phyloP scores from a whole-genome alignment of 441 rosid species.

The Populus tomentosa region DNA sequence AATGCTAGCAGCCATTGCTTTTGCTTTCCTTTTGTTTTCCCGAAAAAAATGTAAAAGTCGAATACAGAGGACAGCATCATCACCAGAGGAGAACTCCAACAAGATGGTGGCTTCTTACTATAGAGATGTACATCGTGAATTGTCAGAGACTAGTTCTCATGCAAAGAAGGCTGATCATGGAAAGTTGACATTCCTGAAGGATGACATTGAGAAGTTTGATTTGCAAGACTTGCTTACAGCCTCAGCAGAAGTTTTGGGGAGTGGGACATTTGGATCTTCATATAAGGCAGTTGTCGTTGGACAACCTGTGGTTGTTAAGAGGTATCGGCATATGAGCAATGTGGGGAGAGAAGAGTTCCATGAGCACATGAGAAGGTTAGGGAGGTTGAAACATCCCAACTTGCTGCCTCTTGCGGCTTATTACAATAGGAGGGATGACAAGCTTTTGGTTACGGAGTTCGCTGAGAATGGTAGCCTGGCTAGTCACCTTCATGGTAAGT shows the following conservation, averaged over 20 bases:
- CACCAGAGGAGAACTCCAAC: slow-evolving; percentile 15
- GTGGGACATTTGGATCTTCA: slow-evolving; percentile 94
- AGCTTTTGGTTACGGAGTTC: slow-evolving; percentile 70
- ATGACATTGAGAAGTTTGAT: slow-evolving; percentile 57
- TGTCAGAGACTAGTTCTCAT: not conserved
- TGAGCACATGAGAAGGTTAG: slow-evolving; percentile 77
- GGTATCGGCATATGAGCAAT: slow-evolving; percentile 78
- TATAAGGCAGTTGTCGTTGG: slow-evolving; percentile 65
- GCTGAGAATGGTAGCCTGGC: slow-evolving; percentile 77
- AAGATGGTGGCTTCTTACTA: slow-evolving; percentile 5
- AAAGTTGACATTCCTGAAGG: slow-evolving; percentile 51
- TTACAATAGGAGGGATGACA: slow-evolving; percentile 88
- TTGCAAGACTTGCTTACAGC: slow-evolving; percentile 76
- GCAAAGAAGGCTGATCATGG: slow-evolving; percentile 35
- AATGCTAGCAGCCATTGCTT: slow-evolving; percentile 13
- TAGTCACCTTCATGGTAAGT: slow-evolving; percentile 72
- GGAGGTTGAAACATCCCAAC: slow-evolving; percentile 70
- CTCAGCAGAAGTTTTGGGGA: slow-evolving; percentile 89
- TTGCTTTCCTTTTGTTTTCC: slow-evolving; percentile 13
- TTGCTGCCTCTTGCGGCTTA: slow-evolving; percentile 66
- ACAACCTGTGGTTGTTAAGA: slow-evolving; percentile 66
- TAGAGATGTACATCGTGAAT: not conserved
- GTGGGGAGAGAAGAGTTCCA: slow-evolving; percentile 76
- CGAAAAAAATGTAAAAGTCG: slow-evolving; percentile 12
- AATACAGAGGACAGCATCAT: not conserved